Evolutionary conservation across 352 stramenopile species (phyloP), one percentile per base, ranked within the genome.

Genomic region (Globisporangium perplexum): DNA sequence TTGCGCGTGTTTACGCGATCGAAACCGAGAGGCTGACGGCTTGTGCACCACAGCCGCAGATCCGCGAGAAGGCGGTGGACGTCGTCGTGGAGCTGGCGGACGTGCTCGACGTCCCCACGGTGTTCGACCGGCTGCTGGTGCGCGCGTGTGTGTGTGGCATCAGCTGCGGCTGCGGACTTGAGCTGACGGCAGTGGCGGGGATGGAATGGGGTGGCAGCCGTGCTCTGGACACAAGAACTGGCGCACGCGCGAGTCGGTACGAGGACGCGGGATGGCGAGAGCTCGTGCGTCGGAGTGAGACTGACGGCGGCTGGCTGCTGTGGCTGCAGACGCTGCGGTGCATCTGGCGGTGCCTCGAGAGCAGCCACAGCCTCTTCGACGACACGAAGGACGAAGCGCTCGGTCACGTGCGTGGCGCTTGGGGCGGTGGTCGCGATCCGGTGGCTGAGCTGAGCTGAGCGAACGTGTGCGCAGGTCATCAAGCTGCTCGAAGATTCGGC

Each of bases 161-260:
- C n/a, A n/a, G n/a, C n/a, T n/a, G n/a, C n/a, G n/a, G n/a, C n/a
- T n/a, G n/a, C n/a, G n/a, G n/a, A n/a, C 1, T 30, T 43, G 22
- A 39, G 7, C 24, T 43, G 44, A 30, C 22, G 22, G 20, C 38
- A 11, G 24, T 39, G 26, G 17, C 31, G 7, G 31, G 35, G 12
- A 24, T 2, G n/a, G 22, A 24, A 43, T 36, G 18, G n/a, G 38
- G n/a, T 42, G 17, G 8, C 28, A 72, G 57, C 68, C 71, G 20
- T 85, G 74, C 30, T 50, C 66, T 14, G 57, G 45, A 18, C 84
- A 94, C 66, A 92, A 93, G 69, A 94, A 94, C 57, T 94, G 84
- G 84, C 72, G 84, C 22, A 88, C 76, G 7, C 66, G 84, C 30
- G 82, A 93, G 42, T 83, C 91, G 73, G 83, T 93, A 60, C 28